Conservation (phyloP, 176 grass and related monocot species). For the Oryza meridionalis region DNA sequence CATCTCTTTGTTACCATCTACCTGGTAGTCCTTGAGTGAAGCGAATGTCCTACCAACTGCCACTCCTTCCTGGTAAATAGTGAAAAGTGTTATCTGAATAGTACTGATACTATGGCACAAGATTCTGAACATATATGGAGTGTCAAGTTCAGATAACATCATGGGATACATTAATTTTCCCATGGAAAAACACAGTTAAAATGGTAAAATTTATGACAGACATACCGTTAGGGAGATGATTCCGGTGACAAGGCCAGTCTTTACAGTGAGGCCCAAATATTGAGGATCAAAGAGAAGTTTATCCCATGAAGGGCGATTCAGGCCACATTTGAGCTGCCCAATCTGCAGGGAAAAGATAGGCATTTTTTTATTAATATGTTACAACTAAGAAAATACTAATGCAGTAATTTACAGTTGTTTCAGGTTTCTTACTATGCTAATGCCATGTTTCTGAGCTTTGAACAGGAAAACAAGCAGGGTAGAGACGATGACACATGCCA, state of each 20-base stretch:
- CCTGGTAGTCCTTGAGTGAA: conserved; percentile 82
- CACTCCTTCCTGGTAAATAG: conserved; percentile 69
- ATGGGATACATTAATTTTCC: no score
- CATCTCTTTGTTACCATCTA: conserved; percentile 99
- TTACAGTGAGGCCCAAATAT: conserved; percentile 70
- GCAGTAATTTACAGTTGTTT: background rate
- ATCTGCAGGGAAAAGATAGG: conserved; percentile 49
- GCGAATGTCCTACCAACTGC: conserved; percentile 97
- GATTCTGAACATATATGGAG: background rate
- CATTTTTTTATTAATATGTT: background rate
- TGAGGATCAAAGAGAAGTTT: conserved; percentile 68
- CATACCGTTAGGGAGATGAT: conserved; percentile 93
- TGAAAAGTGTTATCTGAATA: conserved; percentile 19
- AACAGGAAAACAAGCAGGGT: conserved; percentile 88
- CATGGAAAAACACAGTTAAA: no score
- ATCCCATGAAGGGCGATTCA: conserved; percentile 89
- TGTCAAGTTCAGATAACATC: background rate
- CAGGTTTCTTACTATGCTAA: conserved; percentile 74
- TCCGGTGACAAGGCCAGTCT: conserved; percentile 79
- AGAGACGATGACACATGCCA: conserved; percentile 76
- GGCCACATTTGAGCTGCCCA: conserved; percentile 75
- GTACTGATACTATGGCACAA: background rate
- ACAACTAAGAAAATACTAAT: background rate
- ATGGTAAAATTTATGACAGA: background rate
- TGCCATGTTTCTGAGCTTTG: conserved; percentile 84